Base-by-base conservation (phyloP, 2,329 filamentous ascomycete species). In the Drechslera avenae region DNA sequence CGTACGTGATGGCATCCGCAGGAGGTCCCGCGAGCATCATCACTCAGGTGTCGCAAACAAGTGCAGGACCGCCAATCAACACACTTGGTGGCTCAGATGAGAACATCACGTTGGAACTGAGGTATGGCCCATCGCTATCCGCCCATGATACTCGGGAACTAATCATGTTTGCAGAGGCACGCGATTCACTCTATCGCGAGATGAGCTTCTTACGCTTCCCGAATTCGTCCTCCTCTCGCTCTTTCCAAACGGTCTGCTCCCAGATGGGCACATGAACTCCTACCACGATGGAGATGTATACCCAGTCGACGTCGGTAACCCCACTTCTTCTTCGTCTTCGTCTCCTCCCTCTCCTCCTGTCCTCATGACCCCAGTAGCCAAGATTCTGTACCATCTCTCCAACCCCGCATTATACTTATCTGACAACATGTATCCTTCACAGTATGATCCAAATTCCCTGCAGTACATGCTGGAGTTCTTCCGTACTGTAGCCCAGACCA, bases 381-480 rank as follows among this genome's bases (percentile, higher is more conserved):
- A 73, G 48, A 75, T 79, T 28, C 54, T 73, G 47, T 73, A 60
- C 52, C 67, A 70, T 55, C 72, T 80, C 52, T 73, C 68, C 60
- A 78, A 79, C 57, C 66, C 70, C 60, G 63, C 68, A 74, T 73
- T 80, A 78, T 80, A 80, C 64, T 73, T 80, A 78, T 82, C 80
- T 82, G 80, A 83, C 79, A 76, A 76, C 67, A 69, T 77, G 51
- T 81, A 78, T 74, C 64, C 54, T 63, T 77, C 76, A 64, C 78
- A 99, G 94, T 99, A 97, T 78, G 94, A 99, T 75, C 93, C 94
- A 18, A 87, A 87, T 45, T 97, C 93, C 39, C 84, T 99, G 47
- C 91, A 97, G 76, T 99, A 97, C 78, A 99, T 99, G 94, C 85
- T 99, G 59, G 93, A 97, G 67, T 99, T 99, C 77, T 99, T 99